A percentile compares a stretch with the other conserved stretches of the same genome.
Conservation (phyloP, 352 stramenopile species). For the Peronospora farinosa region DNA sequence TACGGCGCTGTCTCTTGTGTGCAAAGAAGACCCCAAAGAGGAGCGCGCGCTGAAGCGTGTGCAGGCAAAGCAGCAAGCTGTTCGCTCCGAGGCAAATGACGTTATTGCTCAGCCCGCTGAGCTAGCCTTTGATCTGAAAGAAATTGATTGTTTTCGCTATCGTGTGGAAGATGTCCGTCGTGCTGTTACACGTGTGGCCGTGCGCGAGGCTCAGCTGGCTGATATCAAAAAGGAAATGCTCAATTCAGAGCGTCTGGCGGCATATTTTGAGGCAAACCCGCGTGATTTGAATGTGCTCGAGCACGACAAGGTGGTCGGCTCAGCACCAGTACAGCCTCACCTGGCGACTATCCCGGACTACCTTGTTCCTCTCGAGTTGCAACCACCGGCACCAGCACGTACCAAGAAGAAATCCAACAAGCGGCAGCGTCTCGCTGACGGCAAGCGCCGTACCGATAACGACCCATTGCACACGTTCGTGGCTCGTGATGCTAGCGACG, state of each 20-base stretch:
- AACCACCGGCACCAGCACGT: conserved; percentile 72
- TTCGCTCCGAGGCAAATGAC: conserved; percentile 70
- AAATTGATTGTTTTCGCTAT: conserved; percentile 98
- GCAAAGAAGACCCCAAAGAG: conserved; percentile 72
- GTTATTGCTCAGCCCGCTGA: conserved; percentile 90
- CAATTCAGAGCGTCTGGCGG: conserved; percentile 94
- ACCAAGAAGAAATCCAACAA: conserved; percentile 70
- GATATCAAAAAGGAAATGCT: conserved; percentile 98
- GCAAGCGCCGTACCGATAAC: conserved; percentile 89
- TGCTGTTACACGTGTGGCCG: conserved; percentile 90
- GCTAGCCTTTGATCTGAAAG: conserved; percentile 95
- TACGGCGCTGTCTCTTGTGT: conserved; percentile 94
- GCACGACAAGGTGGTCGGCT: conserved; percentile 94
- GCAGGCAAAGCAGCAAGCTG: conserved; percentile 89
- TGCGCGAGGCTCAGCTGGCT: conserved; percentile 92
- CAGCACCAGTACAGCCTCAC: conserved; percentile 92
- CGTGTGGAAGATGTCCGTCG: conserved; percentile 93
- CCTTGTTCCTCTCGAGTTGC: conserved; percentile 93
- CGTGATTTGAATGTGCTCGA: conserved; percentile 91
- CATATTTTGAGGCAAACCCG: conserved; percentile 97
- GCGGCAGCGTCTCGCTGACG: conserved; percentile 49
- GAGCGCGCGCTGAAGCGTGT: conserved; percentile 82
- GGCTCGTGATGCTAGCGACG: conserved; percentile 40
- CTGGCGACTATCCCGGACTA: conserved; percentile 95
- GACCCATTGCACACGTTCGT: conserved; percentile 96